Evolutionary conservation across 176 grass and related monocot species (phyloP).

Genomic region (Oryza brachyantha): DNA sequence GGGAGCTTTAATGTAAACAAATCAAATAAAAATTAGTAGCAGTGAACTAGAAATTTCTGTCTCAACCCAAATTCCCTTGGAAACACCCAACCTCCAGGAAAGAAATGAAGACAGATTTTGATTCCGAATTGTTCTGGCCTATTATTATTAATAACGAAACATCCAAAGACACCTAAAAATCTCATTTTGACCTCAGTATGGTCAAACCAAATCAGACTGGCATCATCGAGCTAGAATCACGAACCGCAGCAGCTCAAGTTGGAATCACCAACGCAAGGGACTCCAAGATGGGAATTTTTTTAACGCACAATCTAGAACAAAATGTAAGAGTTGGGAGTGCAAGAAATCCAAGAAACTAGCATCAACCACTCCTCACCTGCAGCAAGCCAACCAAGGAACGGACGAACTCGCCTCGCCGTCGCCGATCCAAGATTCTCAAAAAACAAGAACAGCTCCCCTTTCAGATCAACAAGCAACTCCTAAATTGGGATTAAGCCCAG

Average conservation of each 20-base stretch:
- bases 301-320: neutral
- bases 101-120: no score
- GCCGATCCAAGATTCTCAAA: slow-evolving; percentile 6
- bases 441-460: neutral
- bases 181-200: neutral
- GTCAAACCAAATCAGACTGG: slow-evolving; percentile 2
- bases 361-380: slow-evolving; percentile 12
- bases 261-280: neutral
- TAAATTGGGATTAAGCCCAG: neutral
- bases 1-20: neutral
- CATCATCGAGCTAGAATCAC: neutral
- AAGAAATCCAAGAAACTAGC: slow-evolving; percentile 13
- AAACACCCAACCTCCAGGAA: no score
- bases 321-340: neutral
- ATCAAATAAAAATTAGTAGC: neutral
- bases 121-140: neutral
- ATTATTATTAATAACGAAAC: neutral
- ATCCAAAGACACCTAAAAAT: neutral
- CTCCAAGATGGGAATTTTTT: neutral
- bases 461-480: neutral
- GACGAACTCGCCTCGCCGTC: neutral
- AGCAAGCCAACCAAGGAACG: no score
- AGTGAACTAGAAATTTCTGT: neutral
- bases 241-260: slow-evolving; percentile 15
- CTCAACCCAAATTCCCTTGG: no score